phyloP scores from a whole-genome alignment of 2,329 filamentous ascomycete species.

The Alternaria ventricosa region DNA sequence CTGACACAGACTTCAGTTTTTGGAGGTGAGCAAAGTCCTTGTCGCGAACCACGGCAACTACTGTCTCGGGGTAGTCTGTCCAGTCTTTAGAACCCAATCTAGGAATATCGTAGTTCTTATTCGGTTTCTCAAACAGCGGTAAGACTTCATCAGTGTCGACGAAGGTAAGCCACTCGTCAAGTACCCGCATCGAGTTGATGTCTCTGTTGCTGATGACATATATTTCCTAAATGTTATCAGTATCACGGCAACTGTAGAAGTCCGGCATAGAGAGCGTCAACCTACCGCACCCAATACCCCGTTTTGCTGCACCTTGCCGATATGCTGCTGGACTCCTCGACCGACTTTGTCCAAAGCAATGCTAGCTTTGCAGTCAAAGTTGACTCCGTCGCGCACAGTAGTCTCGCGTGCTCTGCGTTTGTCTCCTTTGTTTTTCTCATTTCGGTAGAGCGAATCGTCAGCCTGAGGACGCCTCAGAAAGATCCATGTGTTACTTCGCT shows the following conservation, averaged over 20 bases:
- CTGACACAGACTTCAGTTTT: conserved; percentile 12
- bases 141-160: conserved; percentile 49
- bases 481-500: conserved; percentile 49
- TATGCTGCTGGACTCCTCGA: conserved; percentile 44
- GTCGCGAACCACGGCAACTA: conserved; percentile 27
- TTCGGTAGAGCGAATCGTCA: conserved; percentile 43
- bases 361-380: conserved; percentile 44
- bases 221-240: conserved; percentile 43
- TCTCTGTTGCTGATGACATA: conserved; percentile 55
- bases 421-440: conserved; percentile 27
- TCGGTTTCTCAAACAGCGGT: conserved; percentile 46
- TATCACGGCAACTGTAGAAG: not conserved
- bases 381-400: conserved; percentile 33
- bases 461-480: conserved; percentile 39
- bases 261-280: not conserved
- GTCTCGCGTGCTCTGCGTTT: conserved; percentile 28
- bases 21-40: conserved; percentile 23
- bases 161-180: conserved; percentile 52
- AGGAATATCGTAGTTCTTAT: conserved; percentile 42
- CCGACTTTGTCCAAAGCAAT: conserved; percentile 51
- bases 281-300: conserved; percentile 50
- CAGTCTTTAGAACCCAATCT: conserved; percentile 37
- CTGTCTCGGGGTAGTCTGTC: conserved; percentile 18
- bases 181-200: conserved; percentile 42
- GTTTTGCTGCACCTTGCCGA: conserved; percentile 48